phyloP scores from a whole-genome alignment of 371 early-diverging fungal species.

The Mucor plumbeus region DNA sequence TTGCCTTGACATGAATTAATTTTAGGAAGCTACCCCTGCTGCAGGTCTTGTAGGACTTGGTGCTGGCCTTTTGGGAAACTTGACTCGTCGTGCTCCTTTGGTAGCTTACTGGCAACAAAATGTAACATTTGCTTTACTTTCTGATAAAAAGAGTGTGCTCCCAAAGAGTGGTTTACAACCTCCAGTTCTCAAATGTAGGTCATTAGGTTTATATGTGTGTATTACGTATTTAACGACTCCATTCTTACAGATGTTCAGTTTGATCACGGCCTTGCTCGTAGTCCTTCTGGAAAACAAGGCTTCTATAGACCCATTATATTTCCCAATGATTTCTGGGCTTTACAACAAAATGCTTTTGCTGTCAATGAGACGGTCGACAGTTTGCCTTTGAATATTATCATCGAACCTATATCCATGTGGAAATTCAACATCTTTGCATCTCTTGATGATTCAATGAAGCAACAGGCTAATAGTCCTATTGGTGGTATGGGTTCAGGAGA shows the following conservation, averaged over 20 bases:
- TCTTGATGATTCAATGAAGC: slow-evolving; percentile 67
- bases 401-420: slow-evolving; percentile 74
- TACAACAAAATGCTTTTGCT: slow-evolving; percentile 70
- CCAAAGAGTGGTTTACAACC: slow-evolving; percentile 59
- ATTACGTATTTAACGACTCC: background rate
- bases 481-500: slow-evolving; percentile 67
- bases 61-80: slow-evolving; percentile 35
- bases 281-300: slow-evolving; percentile 43
- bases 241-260: slow-evolving; percentile 53
- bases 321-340: slow-evolving; percentile 89
- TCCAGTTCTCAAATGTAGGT: slow-evolving; percentile 55
- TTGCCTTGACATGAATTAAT: background rate
- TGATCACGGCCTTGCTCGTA: slow-evolving; percentile 36
- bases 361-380: slow-evolving; percentile 78
- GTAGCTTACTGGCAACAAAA: slow-evolving; percentile 90
- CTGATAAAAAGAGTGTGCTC: slow-evolving; percentile 49
- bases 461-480: slow-evolving; percentile 68
- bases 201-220: background rate
- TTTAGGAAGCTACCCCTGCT: background rate
- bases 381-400: slow-evolving; percentile 72
- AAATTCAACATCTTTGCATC: slow-evolving; percentile 75
- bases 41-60: slow-evolving; percentile 27
- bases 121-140: slow-evolving; percentile 74
- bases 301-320: slow-evolving; percentile 79
- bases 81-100: slow-evolving; percentile 54